These are phyloP conservation scores for Malassezia slooffiae DNA, from an alignment of 1,284 basidiomycete genomes.

Conservation along the genomic window DNA sequence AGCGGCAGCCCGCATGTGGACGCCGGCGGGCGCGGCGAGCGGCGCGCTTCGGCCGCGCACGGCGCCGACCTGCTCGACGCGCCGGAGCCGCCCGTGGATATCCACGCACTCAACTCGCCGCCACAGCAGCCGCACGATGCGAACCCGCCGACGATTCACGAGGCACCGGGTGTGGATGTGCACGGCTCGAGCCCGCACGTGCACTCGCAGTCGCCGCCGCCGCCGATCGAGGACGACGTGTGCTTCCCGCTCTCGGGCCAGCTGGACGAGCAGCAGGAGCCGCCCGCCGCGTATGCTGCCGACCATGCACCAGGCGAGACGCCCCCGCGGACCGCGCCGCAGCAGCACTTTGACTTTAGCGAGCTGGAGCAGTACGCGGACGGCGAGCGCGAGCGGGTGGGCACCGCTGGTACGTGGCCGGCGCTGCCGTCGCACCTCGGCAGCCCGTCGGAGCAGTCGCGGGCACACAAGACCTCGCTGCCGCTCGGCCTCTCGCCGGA, in stretches of 20 bases:
- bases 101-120: too few species aligned
- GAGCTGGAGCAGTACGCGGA: slow-evolving; percentile 36
- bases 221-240: slow-evolving; percentile 43
- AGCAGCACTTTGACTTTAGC: slow-evolving; percentile 34
- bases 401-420: slow-evolving; percentile 14
- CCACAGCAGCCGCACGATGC: slow-evolving; percentile 5
- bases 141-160: slow-evolving; percentile 13
- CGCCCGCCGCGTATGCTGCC: slow-evolving; percentile 8
- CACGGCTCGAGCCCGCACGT: slow-evolving; percentile 18
- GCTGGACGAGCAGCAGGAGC: slow-evolving; percentile 10
- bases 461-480: too few species aligned
- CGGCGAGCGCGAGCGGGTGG: slow-evolving; percentile 35
- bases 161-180: too few species aligned
- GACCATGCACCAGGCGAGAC: slow-evolving; percentile 7
- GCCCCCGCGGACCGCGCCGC: slow-evolving; percentile 9
- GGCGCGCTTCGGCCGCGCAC: too few species aligned
- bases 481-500: slow-evolving; percentile 19
- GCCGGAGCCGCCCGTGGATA: too few species aligned
- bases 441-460: slow-evolving; percentile 3
- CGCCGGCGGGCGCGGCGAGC: not conserved
- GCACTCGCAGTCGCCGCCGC: too few species aligned
- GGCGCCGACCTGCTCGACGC: too few species aligned
- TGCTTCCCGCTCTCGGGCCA: slow-evolving; percentile 37
- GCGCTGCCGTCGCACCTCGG: slow-evolving; percentile 15
- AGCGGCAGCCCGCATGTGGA: not conserved